Evolutionary conservation across 768 basidiomycete species (phyloP), one percentile per base, ranked within the genome.

Genomic region (Pisolithus microcarpus): DNA sequence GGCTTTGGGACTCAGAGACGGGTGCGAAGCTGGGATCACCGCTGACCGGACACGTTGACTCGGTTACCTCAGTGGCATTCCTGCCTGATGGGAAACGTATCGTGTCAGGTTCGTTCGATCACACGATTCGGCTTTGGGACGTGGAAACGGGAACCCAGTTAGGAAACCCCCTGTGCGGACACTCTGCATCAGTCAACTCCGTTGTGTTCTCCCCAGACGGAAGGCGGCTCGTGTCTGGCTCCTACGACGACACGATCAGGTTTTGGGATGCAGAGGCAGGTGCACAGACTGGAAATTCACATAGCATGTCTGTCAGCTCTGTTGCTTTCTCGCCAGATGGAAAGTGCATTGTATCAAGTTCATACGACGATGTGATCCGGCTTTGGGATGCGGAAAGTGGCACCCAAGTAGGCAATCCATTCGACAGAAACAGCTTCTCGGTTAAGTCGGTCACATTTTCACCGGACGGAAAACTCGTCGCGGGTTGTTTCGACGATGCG

Each of bases 401-500:
- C 21, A n/a, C 18, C 3, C 23, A 5, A n/a, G 34, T 24, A 7
- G 42, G 42, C 8, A 43, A 23, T 23, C 42, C 42, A 8, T 24
- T 24, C 23, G 8, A 43, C n/a, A 7, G 18, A 1, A 18, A 24
- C 42, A 43, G 31, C 10, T 11, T 34, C 42, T 43, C 19, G 21
- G 19, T 21, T 9, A 43, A 34, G 31, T 34, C 10, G 28, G 28
- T 28, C 28, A 28, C 28, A 4, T 28, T 42, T 50, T 47, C 28
- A 18, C 40, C 23, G n/a, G 61, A 65, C 50, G 59, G 55, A n/a
- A 52, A 30, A 13, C 11, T 34, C 31, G 31, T 34, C 10, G 31
- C 10, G 10, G 31, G 31, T 34, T 34, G 31, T 8, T 34, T 11
- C 11, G 31, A 11, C 11, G 31, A 34, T 34, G 31, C 31, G 11